Evolutionary conservation across 139 green algal genomes (phyloP).

Genomic region (Volvox reticuliferus): DNA sequence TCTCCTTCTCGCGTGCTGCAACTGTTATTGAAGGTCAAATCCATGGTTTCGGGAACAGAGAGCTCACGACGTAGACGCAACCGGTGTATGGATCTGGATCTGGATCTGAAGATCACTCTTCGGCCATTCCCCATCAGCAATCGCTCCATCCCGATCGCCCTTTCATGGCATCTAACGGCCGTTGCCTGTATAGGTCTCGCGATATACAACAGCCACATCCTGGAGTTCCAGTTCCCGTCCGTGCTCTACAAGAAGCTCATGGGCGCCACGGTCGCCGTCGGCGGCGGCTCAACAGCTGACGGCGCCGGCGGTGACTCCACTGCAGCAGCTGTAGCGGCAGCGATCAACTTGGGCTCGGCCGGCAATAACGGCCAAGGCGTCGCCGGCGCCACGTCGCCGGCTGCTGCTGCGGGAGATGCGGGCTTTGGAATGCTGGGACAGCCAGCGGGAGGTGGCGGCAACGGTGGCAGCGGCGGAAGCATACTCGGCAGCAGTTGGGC

Average conservation of each 20-base stretch:
- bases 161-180: too few relatives aligned
- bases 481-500: neutral
- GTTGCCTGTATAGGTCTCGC: slow-evolving; percentile 69
- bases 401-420: neutral
- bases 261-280: slow-evolving; percentile 14
- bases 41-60: too few relatives aligned
- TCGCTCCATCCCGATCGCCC: too few relatives aligned
- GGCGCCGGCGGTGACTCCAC: neutral
- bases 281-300: neutral
- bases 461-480: neutral
- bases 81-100: too few relatives aligned
- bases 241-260: slow-evolving; percentile 90
- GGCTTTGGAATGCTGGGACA: neutral
- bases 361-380: neutral
- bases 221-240: slow-evolving; percentile 89
- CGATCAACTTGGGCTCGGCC: neutral
- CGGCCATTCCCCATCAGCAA: too few relatives aligned
- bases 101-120: too few relatives aligned
- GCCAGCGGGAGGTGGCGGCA: neutral
- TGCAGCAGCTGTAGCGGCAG: slow-evolving; percentile 16
- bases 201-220: slow-evolving; percentile 93
- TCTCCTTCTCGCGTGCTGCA: too few relatives aligned
- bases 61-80: too few relatives aligned
- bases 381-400: neutral
- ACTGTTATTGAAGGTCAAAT: too few relatives aligned